These are phyloP conservation scores for Plectosphaerella sp. DNA, from an alignment of 2,329 filamentous ascomycete species.

Conservation along the genomic window DNA sequence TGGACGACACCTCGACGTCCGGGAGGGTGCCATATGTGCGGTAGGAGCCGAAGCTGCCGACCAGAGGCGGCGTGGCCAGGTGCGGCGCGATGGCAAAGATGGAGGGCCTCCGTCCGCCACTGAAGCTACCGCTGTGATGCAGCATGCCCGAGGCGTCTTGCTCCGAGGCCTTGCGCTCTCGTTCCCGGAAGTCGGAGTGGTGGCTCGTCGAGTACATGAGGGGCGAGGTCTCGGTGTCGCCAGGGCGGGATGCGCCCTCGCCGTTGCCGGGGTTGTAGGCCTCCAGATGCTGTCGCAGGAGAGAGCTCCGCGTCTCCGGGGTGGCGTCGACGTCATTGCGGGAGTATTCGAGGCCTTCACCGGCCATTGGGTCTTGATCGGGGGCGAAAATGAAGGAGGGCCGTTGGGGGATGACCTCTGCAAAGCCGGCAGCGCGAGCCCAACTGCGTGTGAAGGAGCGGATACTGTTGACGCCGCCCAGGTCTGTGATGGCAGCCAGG, in stretches of 20 bases:
- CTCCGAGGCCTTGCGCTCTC: conserved; percentile 44
- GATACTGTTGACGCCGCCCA: conserved; percentile 89
- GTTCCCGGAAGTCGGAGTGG: conserved; percentile 30
- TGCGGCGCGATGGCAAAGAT: conserved; percentile 57
- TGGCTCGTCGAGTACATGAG: conserved; percentile 6
- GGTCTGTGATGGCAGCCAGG: conserved; percentile 58
- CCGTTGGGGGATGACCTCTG: conserved; percentile 77
- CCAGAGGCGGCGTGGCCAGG: conserved; percentile 63
- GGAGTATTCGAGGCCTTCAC: conserved; percentile 33
- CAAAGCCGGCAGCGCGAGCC: conserved; percentile 85
- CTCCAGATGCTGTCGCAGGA: conserved; percentile 50
- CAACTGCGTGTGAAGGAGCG: conserved; percentile 90
- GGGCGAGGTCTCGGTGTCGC: conserved; percentile 6
- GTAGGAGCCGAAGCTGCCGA: conserved; percentile 64
- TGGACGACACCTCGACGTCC: conserved; percentile 37
- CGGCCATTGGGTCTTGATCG: conserved; percentile 43
- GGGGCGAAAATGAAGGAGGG: conserved; percentile 67
- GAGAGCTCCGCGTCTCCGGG: conserved; percentile 30
- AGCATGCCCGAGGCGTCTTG: conserved; percentile 33
- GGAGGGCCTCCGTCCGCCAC: conserved; percentile 31
- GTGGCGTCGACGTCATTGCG: conserved; percentile 33
- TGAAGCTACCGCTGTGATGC: conserved; percentile 21
- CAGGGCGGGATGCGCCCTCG: conserved; percentile 9
- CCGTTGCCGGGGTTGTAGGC: conserved; percentile 14
- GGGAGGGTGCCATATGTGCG: conserved; percentile 52